Percentiles rank a stretch among this genome's conserved stretches.
phyloP scores from a whole-genome alignment of 2,329 filamentous ascomycete genomes.

The Cladophialophora carrionii region DNA sequence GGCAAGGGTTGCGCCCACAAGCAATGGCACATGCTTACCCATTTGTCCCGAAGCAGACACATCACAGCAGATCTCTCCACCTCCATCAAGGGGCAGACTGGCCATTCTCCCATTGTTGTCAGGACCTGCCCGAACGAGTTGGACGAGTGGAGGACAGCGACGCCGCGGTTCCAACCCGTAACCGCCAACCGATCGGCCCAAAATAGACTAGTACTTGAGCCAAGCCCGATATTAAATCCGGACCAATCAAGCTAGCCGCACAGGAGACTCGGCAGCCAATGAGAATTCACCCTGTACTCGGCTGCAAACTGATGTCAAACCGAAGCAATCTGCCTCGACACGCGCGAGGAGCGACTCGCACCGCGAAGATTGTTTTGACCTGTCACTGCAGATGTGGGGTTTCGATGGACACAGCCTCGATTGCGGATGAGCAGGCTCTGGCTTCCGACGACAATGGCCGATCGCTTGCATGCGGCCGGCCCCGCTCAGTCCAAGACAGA shows the following conservation, averaged over 20 bases:
- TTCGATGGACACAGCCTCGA: slow-evolving; percentile 21
- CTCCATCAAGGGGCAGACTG: background rate
- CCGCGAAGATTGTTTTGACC: slow-evolving; percentile 1
- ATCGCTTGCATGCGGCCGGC: background rate
- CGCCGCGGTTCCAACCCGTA: background rate
- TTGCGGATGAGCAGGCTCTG: slow-evolving; percentile 12
- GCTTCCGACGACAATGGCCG: background rate
- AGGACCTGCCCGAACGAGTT: background rate
- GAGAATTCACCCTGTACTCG: background rate
- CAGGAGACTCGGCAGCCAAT: background rate
- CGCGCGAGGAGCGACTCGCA: slow-evolving; percentile 25
- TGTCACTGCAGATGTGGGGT: background rate
- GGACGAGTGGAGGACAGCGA: background rate
- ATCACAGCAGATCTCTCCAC: background rate
- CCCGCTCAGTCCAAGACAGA: slow-evolving; percentile 20
- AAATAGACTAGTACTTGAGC: slow-evolving; percentile 12
- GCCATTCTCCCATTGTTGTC: background rate
- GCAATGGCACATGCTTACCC: background rate
- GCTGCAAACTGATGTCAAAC: slow-evolving; percentile 20
- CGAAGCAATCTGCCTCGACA: slow-evolving; percentile 26
- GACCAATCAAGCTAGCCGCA: slow-evolving; percentile 14
- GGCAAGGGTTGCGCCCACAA: background rate
- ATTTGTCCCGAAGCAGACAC: background rate
- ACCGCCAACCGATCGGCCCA: slow-evolving; percentile 7
- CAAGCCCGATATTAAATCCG: slow-evolving; percentile 7